Percentiles rank a stretch among this genome's conserved stretches.
phyloP scores from a whole-genome alignment of 2,329 filamentous ascomycete species.

The Amphichorda felina region DNA sequence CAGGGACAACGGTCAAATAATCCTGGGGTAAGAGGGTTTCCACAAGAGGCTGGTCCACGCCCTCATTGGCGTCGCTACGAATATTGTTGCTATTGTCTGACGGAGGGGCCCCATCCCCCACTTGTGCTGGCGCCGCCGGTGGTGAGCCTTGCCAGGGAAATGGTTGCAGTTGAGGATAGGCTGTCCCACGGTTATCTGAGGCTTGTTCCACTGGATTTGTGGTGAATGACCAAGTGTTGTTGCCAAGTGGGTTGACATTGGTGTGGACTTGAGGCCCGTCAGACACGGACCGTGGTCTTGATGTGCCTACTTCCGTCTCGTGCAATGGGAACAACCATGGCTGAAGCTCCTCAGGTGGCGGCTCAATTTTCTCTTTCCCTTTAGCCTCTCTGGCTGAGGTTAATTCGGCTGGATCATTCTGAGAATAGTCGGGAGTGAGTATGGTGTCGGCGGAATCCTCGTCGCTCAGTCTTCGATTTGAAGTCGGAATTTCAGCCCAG shows the following conservation, averaged over 20 bases:
- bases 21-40: too few relatives aligned
- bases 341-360: neutral
- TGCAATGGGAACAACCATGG: neutral
- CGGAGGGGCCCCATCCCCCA: too few relatives aligned
- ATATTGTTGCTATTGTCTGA: too few relatives aligned
- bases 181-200: neutral
- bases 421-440: neutral
- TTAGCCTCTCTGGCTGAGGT: slow-evolving; percentile 5
- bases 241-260: slow-evolving; percentile 38
- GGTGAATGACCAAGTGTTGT: slow-evolving; percentile 49
- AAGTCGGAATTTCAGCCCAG: neutral
- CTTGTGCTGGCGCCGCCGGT: too few relatives aligned
- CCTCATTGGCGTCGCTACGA: too few relatives aligned
- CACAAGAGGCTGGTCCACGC: too few relatives aligned
- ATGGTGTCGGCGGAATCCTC: neutral
- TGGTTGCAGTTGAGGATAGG: too few relatives aligned
- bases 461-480: neutral
- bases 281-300: slow-evolving; percentile 41
- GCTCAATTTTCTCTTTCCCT: slow-evolving; percentile 10
- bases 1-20: too few relatives aligned
- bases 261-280: slow-evolving; percentile 37
- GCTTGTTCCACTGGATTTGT: neutral
- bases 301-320: slow-evolving; percentile 7
- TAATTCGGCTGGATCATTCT: neutral
- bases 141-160: too few relatives aligned